These are phyloP conservation scores for Nicotiana attenuata DNA, from an alignment of 257 asterid species.

Conservation along the genomic window DNA sequence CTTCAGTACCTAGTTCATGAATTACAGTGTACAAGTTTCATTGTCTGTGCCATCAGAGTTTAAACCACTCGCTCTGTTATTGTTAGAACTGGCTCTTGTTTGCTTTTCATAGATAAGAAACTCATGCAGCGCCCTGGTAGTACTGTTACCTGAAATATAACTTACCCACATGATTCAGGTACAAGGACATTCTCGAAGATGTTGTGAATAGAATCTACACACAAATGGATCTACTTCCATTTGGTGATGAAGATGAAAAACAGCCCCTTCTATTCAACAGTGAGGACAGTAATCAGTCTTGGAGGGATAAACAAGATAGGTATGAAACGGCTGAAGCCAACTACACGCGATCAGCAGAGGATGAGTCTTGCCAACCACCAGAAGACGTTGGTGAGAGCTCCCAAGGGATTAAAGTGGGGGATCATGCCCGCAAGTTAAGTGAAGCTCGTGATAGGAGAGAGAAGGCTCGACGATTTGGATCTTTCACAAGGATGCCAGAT, in stretches of 20 bases:
- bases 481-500: slow-evolving; percentile 54
- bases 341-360: slow-evolving; percentile 44
- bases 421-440: slow-evolving; percentile 44
- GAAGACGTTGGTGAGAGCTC: slow-evolving; percentile 25
- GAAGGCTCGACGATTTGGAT: slow-evolving; percentile 47
- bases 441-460: slow-evolving; percentile 84
- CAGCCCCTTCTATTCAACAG: slow-evolving; percentile 56
- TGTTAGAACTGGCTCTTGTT: neutral
- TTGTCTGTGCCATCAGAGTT: neutral
- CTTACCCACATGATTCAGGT: slow-evolving; percentile 41
- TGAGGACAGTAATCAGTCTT: slow-evolving; percentile 89
- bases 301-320: slow-evolving; percentile 54
- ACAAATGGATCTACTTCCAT: slow-evolving; percentile 78
- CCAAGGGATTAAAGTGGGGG: slow-evolving; percentile 30
- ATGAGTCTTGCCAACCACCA: slow-evolving; percentile 40
- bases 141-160: neutral
- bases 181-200: slow-evolving; percentile 50
- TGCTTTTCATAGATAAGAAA: neutral
- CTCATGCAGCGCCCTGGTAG: neutral
- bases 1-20: neutral
- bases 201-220: slow-evolving; percentile 48
- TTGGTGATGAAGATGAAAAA: slow-evolving; percentile 79
- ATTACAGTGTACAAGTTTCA: neutral
- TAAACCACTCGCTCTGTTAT: neutral
- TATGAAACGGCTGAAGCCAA: slow-evolving; percentile 43